phyloP scores from a whole-genome alignment of 306 rosid species.

The Mucuna pruriens region DNA sequence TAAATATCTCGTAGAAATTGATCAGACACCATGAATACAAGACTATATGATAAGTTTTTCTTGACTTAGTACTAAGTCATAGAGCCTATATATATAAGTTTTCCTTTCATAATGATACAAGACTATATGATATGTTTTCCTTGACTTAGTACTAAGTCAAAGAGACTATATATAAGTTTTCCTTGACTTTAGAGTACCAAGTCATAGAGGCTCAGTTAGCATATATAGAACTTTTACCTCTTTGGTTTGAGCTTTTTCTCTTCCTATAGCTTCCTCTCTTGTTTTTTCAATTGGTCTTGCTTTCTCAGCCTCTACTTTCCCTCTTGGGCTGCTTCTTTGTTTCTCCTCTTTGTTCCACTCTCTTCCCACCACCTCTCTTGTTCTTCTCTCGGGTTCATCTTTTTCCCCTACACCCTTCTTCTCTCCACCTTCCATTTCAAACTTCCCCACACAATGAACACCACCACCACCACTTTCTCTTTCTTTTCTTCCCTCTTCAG shows the following conservation, averaged over 20 bases:
- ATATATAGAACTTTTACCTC: not conserved
- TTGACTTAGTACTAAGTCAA: too few species aligned
- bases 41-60: too few species aligned
- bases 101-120: too few species aligned
- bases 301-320: slow-evolving; percentile 6
- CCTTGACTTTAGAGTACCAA: not conserved
- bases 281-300: not conserved
- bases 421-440: slow-evolving; percentile 30
- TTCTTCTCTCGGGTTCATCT: not conserved
- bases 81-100: too few species aligned
- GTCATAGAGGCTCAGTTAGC: not conserved
- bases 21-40: too few species aligned
- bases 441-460: slow-evolving; percentile 31
- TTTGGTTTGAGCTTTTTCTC: slow-evolving; percentile 1
- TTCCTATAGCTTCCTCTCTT: not conserved
- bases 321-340: not conserved
- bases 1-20: too few species aligned
- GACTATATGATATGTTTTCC: too few species aligned
- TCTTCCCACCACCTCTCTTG: slow-evolving; percentile 1
- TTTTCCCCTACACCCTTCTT: slow-evolving; percentile 18
- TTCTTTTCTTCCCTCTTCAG: not conserved
- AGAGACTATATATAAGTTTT: too few species aligned
- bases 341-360: not conserved
- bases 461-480: slow-evolving; percentile 4
- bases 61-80: too few species aligned